Conservation (phyloP, 176 grass and related monocot species). For the Avena insularis region DNA sequence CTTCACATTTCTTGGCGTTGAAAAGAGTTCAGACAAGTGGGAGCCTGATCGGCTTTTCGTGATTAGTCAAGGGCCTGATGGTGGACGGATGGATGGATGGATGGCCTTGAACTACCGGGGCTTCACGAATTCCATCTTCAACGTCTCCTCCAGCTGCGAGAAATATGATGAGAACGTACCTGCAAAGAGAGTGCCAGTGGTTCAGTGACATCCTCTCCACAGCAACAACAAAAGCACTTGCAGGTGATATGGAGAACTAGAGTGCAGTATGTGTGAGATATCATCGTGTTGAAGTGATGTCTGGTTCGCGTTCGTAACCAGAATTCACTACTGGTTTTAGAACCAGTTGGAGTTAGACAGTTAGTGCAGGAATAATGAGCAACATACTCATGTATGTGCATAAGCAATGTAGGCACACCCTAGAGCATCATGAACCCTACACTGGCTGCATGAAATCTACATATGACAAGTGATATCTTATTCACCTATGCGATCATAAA, state of each 20-base stretch:
- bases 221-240: neutral
- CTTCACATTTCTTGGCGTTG: conserved; percentile 5
- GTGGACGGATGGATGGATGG: neutral
- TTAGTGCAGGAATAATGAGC: neutral
- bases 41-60: neutral
- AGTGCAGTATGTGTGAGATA: neutral
- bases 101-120: conserved; percentile 22
- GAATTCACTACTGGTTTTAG: neutral
- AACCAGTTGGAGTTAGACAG: neutral
- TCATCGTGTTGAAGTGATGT: neutral
- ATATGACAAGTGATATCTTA: neutral
- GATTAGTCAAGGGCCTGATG: neutral
- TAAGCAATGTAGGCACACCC: neutral
- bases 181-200: conserved; percentile 36
- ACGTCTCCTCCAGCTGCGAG: conserved; percentile 63
- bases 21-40: conserved; percentile 1
- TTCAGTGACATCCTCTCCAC: neutral
- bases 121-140: conserved; percentile 63
- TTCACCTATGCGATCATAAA: neutral
- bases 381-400: neutral
- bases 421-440: neutral
- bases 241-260: neutral
- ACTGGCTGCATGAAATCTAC: neutral
- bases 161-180: conserved; percentile 66
- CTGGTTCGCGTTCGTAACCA: neutral